Evolutionary conservation across 2,329 filamentous ascomycete species (phyloP).

Genomic region (Neopestalotiopsis sp.): DNA sequence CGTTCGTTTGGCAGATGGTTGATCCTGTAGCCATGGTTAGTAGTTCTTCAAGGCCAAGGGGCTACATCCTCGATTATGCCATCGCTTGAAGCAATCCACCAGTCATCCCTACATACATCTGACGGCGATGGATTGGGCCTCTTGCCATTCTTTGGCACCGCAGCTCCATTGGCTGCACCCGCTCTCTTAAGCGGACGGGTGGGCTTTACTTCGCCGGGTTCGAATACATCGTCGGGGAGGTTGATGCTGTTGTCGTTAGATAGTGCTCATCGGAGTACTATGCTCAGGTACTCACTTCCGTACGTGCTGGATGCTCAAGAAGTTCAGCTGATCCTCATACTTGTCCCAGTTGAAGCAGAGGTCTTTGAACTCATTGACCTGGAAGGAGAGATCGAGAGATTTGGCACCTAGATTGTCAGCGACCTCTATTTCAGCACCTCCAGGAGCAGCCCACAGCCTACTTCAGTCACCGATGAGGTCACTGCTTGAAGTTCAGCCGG

Average conservation of each 20-base stretch:
- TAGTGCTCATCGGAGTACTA: slow-evolving; percentile 39
- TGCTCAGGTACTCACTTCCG: slow-evolving; percentile 68
- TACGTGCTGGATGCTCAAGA: slow-evolving; percentile 81
- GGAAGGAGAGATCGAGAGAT: slow-evolving; percentile 77
- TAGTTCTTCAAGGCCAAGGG: slow-evolving; percentile 22
- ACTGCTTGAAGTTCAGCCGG: not conserved
- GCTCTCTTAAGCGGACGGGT: slow-evolving; percentile 58
- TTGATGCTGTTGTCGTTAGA: slow-evolving; percentile 67
- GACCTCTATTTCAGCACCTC: slow-evolving; percentile 31
- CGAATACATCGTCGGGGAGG: slow-evolving; percentile 89
- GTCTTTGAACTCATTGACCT: slow-evolving; percentile 87
- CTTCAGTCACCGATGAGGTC: not conserved
- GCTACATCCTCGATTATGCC: slow-evolving; percentile 19
- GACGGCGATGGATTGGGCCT: slow-evolving; percentile 46
- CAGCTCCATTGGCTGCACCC: slow-evolving; percentile 42
- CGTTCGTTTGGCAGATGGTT: slow-evolving; percentile 40
- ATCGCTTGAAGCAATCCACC: slow-evolving; percentile 27
- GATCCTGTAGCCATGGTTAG: slow-evolving; percentile 34
- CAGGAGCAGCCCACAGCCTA: not conserved
- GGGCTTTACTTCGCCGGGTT: slow-evolving; percentile 76
- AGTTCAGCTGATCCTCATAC: slow-evolving; percentile 77
- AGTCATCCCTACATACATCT: slow-evolving; percentile 38
- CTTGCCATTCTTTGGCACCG: slow-evolving; percentile 46
- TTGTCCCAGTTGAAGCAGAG: slow-evolving; percentile 78
- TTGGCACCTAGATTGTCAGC: slow-evolving; percentile 61